Evolutionary conservation across 345 rosid genomes (phyloP), one percentile per base, ranked within the genome.

Genomic region (Ricinus communis): DNA sequence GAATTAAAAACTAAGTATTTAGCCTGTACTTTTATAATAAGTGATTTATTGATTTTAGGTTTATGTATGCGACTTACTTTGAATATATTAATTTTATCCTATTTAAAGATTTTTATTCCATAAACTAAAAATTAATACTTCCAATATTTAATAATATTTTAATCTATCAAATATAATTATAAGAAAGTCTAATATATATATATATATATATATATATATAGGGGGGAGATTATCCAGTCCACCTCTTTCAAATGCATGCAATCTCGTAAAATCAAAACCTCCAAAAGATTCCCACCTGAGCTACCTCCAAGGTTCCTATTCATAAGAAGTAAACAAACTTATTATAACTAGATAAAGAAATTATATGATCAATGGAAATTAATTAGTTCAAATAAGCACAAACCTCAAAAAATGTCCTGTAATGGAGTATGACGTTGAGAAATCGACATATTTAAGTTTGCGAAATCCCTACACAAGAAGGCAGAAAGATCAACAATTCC

Each of bases 331-430:
- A 54, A 21, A 16, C 18, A 47, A 12, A 43, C 12, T 8, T 43
- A 43, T 43, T 43, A 64, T 4, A 31, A 11, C 45, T 45, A 25
- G 50, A 69, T 19, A 27, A 24, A 65, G 46, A 61, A 69, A 58
- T 14, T 38, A 74, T 59, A 41, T 47, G 30, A 25, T 38, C 49
- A 33, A 46, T 27, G 45, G 27, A 15, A 27, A 16, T 19, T 47
- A 64, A 14, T 15, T 31, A 63, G 47, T 12, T 10, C 30, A 58
- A 46, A 62, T 28, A 71, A 36, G 56, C 62, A 73, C 73, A 15
- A 66, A 89, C 98, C 96, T 86, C 77, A 93, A 77, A 87, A 93
- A 90, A 65, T 74, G 82, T 68, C 98, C 98, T 14, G 88, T 86
- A 59, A 90, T 83, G 14, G 82, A 82, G 74, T 87, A 85, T 4